Base-by-base conservation (phyloP, 2,329 filamentous ascomycete species). In the Trichophyton verrucosum region DNA sequence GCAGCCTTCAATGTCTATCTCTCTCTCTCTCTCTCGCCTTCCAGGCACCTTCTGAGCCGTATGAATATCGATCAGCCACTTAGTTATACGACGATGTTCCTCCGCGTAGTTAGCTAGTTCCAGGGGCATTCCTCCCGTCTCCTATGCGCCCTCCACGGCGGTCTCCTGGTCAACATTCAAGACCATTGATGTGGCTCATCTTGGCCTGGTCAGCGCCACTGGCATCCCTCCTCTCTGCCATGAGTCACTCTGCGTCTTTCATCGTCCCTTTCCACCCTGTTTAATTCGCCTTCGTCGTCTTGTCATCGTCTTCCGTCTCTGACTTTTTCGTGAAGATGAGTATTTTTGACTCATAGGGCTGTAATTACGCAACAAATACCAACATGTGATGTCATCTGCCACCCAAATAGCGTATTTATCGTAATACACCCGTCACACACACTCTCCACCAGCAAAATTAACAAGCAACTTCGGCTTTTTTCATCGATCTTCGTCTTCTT, bases 351-450 rank as follows among this genome's bases (percentile, higher is more conserved):
- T 58, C 56, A 58, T 46, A 20, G 24, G 17, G 15, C 6, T n/a
- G 11, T 9, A 13, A 42, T 36, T 55, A 55, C 49, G 24, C 4
- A 0, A 2, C 49, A n/a, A 2, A 8, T 55, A 55, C 49, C 24
- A 7, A 55, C 15, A 15, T 33, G 33, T 57, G 55, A 57, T 42
- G 30, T 57, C 55, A 57, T 22, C 40, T 42, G 8, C 55, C 55
- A 57, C 55, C 36, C 15, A 57, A 40, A 42, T 27, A 33, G 36
- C 33, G 55, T 57, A 57, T 42, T 15, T 42, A 27, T 40, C 8
- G 55, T 57, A 57, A 57, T 57, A 9, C 44, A 57, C 15, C 15
- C 36, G 55, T 57, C n/a, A 57, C 55, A 6, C 55, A 57, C 55
- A 56, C 40, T 11, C 24, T 53, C 24, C 49, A 55, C 49, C 33